Conservation (phyloP, 495 filamentous ascomycete species). For the Tuber indicum region DNA sequence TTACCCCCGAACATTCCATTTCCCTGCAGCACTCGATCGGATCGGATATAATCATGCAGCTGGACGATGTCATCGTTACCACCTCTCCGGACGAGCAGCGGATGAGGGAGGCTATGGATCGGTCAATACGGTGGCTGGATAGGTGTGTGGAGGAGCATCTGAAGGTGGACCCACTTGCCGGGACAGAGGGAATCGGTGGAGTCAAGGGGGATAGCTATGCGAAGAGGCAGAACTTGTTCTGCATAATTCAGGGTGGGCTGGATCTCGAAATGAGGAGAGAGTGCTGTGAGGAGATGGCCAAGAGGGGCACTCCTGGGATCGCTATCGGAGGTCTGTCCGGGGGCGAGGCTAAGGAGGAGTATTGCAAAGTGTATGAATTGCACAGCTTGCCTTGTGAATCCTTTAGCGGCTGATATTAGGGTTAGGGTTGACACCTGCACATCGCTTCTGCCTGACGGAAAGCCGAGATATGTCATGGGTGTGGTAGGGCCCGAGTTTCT, state of each 20-base stretch:
- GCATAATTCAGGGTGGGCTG: constrained; percentile 93
- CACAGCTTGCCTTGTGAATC: not conserved
- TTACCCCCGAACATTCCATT: constrained; percentile 96
- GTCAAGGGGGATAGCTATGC: constrained; percentile 31
- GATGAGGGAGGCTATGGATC: constrained; percentile 91
- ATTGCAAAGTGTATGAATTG: constrained; percentile 46
- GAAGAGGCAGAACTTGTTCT: constrained; percentile 84
- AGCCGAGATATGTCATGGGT: constrained; percentile 97
- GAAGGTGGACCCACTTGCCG: constrained; percentile 52
- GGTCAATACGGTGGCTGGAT: constrained; percentile 97
- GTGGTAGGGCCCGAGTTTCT: constrained; percentile 53
- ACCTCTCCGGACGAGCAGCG: constrained; percentile 79
- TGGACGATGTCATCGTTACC: constrained; percentile 94
- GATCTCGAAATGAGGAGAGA: constrained; percentile 80
- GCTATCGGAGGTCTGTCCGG: constrained; percentile 92
- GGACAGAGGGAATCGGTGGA: constrained; percentile 24
- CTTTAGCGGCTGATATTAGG: constrained; percentile 13
- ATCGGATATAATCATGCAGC: constrained; percentile 98
- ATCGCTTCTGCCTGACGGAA: constrained; percentile 71
- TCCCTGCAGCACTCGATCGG: constrained; percentile 94
- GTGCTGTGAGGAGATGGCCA: constrained; percentile 86
- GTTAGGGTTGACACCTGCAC: constrained; percentile 78
- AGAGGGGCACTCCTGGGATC: constrained; percentile 85
- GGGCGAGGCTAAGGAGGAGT: constrained; percentile 66
- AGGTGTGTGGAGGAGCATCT: constrained; percentile 88